These are phyloP conservation scores for Teratosphaeria gauchensis DNA, from an alignment of 2,329 filamentous ascomycete genomes.

Conservation along the genomic window DNA sequence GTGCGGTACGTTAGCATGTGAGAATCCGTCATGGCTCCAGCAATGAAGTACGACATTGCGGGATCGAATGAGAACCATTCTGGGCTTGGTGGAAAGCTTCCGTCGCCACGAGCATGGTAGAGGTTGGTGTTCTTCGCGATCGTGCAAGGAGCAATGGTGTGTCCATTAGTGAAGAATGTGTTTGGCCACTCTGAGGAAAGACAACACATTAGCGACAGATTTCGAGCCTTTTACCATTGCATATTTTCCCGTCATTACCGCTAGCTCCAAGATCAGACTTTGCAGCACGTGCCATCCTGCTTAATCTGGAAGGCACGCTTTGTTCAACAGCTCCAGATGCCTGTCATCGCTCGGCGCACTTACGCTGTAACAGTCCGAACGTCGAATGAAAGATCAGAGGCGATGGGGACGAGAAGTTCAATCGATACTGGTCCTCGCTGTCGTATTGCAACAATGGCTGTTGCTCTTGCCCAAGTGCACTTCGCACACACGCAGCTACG, in stretches of 20 bases:
- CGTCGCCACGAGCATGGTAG: conserved; percentile 40
- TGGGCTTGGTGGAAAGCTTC: conserved; percentile 34
- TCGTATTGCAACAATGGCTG: neutral
- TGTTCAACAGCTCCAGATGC: neutral
- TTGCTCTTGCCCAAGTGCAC: neutral
- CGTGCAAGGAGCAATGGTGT: conserved; percentile 38
- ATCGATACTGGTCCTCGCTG: neutral
- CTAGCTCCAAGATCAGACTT: no score
- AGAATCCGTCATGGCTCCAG: conserved; percentile 35
- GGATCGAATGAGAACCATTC: conserved; percentile 45
- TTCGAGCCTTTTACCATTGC: neutral
- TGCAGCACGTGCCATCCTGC: neutral
- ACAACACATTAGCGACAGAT: neutral
- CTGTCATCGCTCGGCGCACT: neutral
- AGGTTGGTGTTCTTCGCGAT: conserved; percentile 39
- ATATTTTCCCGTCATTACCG: neutral
- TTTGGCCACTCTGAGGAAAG: conserved; percentile 35
- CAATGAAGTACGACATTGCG: conserved; percentile 47
- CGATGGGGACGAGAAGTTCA: conserved; percentile 40
- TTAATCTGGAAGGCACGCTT: neutral
- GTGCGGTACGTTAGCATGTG: conserved; percentile 43
- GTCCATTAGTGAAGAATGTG: conserved; percentile 43
- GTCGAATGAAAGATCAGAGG: conserved; percentile 42
- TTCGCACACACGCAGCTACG: neutral
- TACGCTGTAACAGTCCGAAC: conserved; percentile 35